These are phyloP conservation scores for Hordeum vulgare DNA, from an alignment of 176 grass and related monocot genomes.

Conservation along the genomic window MorexV3_pseudomolecules_assembly NC_058519.1:593976377-593976876, in stretches of 20 bases:
- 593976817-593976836: slow-evolving; percentile 9
- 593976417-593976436: slow-evolving; percentile 54
- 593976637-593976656: background rate
- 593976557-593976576: background rate
- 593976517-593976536: slow-evolving; percentile 45
- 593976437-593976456: slow-evolving; percentile 50
- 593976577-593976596: slow-evolving; percentile 7
- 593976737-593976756: slow-evolving; percentile 15
- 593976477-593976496: slow-evolving; percentile 61
- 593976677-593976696: background rate
- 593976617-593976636: background rate
- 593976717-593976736: background rate
- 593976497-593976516: slow-evolving; percentile 91
- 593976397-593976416: slow-evolving; percentile 64
- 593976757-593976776: background rate
- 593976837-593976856: slow-evolving; percentile 8
- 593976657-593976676: background rate
- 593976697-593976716: background rate
- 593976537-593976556: slow-evolving; percentile 7
- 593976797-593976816: background rate
- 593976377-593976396: slow-evolving; percentile 94
- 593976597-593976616: background rate
- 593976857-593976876: background rate
- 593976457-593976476: slow-evolving; percentile 56
- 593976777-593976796: background rate